Conservation (phyloP, 2,329 filamentous ascomycete genomes). For the Trichoderma oligosporum region DNA sequence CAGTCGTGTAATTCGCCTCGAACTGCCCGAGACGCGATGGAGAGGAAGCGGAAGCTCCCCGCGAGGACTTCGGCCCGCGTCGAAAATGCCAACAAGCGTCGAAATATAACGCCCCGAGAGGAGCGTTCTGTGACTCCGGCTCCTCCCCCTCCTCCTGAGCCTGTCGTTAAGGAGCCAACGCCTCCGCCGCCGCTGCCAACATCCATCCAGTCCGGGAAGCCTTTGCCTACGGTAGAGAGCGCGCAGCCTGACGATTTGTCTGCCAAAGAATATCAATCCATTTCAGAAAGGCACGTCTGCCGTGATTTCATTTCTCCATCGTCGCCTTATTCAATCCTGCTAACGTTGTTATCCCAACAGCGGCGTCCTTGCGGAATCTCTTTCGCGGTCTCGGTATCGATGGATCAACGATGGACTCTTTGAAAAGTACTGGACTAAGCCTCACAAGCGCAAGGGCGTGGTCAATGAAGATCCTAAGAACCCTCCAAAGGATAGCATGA, state of each 20-base stretch:
- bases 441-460: constrained; percentile 62
- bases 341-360: constrained; percentile 39
- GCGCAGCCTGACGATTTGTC: constrained; percentile 63
- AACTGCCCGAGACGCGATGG: constrained; percentile 42
- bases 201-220: constrained; percentile 60
- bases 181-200: constrained; percentile 52
- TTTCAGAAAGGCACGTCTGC: constrained; percentile 61
- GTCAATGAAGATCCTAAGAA: constrained; percentile 62
- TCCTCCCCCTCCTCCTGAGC: constrained; percentile 27
- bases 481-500: constrained; percentile 67
- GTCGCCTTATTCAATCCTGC: background rate
- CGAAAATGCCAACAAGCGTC: constrained; percentile 58
- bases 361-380: constrained; percentile 69
- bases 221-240: constrained; percentile 66
- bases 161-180: constrained; percentile 33
- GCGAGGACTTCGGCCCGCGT: constrained; percentile 58
- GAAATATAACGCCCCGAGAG: constrained; percentile 54
- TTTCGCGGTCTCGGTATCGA: constrained; percentile 67
- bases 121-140: constrained; percentile 49
- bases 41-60: constrained; percentile 63
- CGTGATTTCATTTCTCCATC: too few species aligned
- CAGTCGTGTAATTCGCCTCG: constrained; percentile 17
- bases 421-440: constrained; percentile 75
- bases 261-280: constrained; percentile 64
- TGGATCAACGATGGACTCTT: constrained; percentile 72